phyloP scores from a whole-genome alignment of 1,284 basidiomycete genomes.

The Boletus hoseneyae region DNA sequence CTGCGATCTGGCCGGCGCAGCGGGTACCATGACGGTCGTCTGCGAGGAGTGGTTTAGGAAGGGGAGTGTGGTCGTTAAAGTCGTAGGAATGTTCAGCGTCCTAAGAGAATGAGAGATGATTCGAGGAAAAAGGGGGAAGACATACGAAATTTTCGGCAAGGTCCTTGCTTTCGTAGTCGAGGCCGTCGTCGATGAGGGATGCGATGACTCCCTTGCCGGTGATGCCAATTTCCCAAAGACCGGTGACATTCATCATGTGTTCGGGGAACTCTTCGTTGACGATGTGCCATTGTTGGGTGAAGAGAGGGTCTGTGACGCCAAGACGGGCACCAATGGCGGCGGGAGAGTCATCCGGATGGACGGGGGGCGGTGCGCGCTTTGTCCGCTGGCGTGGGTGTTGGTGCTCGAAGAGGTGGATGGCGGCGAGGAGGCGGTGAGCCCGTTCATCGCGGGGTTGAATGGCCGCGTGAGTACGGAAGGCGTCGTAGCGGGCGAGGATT shows the following conservation, averaged over 20 bases:
- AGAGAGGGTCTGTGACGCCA: slow-evolving; percentile 83
- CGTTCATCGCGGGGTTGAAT: slow-evolving; percentile 24
- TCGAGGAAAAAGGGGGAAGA: slow-evolving; percentile 18
- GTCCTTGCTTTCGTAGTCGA: slow-evolving; percentile 89
- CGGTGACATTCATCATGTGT: slow-evolving; percentile 83
- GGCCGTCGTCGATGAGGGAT: slow-evolving; percentile 93
- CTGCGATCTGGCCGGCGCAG: slow-evolving; percentile 98
- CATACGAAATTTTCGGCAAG: slow-evolving; percentile 89
- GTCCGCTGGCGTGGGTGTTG: slow-evolving; percentile 62
- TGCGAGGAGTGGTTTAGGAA: slow-evolving; percentile 84
- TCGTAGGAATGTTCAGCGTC: slow-evolving; percentile 91
- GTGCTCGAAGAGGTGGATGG: slow-evolving; percentile 54
- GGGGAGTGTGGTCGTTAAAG: slow-evolving; percentile 89
- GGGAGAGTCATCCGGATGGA: slow-evolving; percentile 35
- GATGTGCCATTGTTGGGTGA: slow-evolving; percentile 90
- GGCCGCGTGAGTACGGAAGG: slow-evolving; percentile 40
- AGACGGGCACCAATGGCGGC: slow-evolving; percentile 59
- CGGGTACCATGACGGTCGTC: slow-evolving; percentile 98
- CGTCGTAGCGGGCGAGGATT: slow-evolving; percentile 51
- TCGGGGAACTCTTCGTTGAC: slow-evolving; percentile 72
- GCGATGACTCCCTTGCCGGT: slow-evolving; percentile 86
- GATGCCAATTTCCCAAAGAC: slow-evolving; percentile 84
- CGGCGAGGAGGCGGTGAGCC: slow-evolving; percentile 45
- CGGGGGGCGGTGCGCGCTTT: slow-evolving; percentile 68
- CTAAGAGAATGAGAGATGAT: slow-evolving; percentile 40